phyloP scores from a whole-genome alignment of 2,329 filamentous ascomycete genomes.

The Calonectria pteridis region DNA sequence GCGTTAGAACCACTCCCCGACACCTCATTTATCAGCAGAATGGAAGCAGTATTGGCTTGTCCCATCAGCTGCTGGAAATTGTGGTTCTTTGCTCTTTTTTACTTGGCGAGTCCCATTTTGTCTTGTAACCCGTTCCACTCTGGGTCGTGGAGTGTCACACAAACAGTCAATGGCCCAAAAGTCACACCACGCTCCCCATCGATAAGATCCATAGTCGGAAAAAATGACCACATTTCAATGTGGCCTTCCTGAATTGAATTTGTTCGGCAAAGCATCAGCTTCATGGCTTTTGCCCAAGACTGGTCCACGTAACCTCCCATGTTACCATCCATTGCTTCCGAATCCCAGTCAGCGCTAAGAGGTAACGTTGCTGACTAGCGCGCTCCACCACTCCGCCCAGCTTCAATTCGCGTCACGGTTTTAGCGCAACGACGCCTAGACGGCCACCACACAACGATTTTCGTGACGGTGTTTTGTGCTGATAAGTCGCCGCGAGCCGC shows the following conservation, averaged over 20 bases:
- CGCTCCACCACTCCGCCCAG: background rate
- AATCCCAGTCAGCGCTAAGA: background rate
- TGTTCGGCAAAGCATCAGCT: background rate
- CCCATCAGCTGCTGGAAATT: background rate
- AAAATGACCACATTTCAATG: background rate
- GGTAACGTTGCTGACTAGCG: slow-evolving; percentile 10
- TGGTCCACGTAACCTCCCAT: background rate
- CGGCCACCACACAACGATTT: background rate
- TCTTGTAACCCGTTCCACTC: background rate
- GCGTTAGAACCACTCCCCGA: background rate
- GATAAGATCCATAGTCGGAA: background rate
- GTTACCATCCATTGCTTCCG: background rate
- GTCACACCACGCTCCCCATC: background rate
- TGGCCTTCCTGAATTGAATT: background rate
- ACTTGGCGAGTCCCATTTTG: background rate
- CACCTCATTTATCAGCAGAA: background rate
- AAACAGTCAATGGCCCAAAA: background rate
- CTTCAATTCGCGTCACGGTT: background rate
- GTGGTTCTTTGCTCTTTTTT: background rate
- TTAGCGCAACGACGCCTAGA: background rate
- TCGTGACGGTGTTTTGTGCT: background rate
- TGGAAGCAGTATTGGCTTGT: background rate
- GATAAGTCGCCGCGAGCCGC: background rate
- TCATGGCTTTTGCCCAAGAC: background rate
- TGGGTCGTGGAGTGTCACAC: background rate